Base-by-base conservation (phyloP, 2,329 filamentous ascomycete genomes). In the Camptophora hylomeconis region DNA sequence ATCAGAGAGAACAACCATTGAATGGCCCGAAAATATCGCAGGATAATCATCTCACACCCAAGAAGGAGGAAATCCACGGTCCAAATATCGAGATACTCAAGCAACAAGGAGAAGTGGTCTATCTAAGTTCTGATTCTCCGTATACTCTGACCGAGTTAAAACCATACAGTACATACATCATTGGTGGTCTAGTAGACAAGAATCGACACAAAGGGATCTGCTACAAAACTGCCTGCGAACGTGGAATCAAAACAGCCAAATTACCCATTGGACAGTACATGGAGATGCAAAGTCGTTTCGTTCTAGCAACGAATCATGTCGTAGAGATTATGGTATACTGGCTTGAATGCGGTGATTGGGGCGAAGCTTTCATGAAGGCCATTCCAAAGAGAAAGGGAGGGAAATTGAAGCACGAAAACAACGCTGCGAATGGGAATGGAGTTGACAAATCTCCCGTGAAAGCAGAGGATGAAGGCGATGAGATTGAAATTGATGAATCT, bases 131-230 rank as follows among this genome's bases (percentile, higher is more conserved):
- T 10, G 89, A 98, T 53, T 92, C 83, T n/a, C 75, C 80, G 1
- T 67, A 92, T 42, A 87, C 80, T 0, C 66, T 98, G 17, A 75
- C 78, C 5, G 70, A 80, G 23, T 68, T 98, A 23, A 83, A 86
- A 51, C 82, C 86, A 1, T 78, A 89, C 56, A 84, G 78, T 36
- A 87, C 75, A 34, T 98, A 98, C 53, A 78, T 98, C 38, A 79
- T 98, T 32, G 89, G 89, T 19, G 89, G 87, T 0, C 65, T 98
- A 19, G 89, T 98, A 15, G 89, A 98, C 59, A 86, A 86, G 58
- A 98, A 98, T 55, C 72, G 89, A 24, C 78, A 98, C 56, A 98
- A 98, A 60, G 84, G 82, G 1, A 65, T 98, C 20, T 98, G 89
- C 56, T 84, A 93, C 63, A 78, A 76, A 45, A 68, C 79, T 10